A percentile compares a stretch with the other conserved stretches of the same genome.
Evolutionary conservation across 1,284 basidiomycete species (phyloP).

Genomic region (Austroboletus olivaceoglutinosus): DNA sequence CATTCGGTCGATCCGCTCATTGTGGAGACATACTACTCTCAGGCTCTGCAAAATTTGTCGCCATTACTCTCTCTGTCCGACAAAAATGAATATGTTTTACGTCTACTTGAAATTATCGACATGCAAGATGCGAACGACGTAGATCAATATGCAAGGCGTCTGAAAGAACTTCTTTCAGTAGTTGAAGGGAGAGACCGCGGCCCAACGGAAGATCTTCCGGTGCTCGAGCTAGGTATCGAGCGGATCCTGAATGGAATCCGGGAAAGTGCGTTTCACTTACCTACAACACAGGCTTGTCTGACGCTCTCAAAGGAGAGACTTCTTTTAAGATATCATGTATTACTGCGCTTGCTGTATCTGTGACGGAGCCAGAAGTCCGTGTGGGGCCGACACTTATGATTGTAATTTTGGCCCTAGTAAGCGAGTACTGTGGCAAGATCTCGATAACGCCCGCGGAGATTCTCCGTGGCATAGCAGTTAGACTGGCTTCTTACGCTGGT

Average conservation of each 20-base stretch:
- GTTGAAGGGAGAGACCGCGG: slow-evolving; percentile 39
- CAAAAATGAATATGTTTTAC: slow-evolving; percentile 39
- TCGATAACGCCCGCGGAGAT: slow-evolving; percentile 51
- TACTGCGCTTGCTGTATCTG: slow-evolving; percentile 47
- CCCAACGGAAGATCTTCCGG: slow-evolving; percentile 33
- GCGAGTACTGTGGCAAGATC: slow-evolving; percentile 55
- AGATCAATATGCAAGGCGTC: slow-evolving; percentile 53
- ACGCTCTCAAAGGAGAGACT: slow-evolving; percentile 36
- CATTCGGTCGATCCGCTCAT: slow-evolving; percentile 55
- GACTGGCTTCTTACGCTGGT: slow-evolving; percentile 50
- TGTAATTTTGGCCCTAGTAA: slow-evolving; percentile 59
- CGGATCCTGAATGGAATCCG: slow-evolving; percentile 48
- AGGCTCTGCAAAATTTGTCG: slow-evolving; percentile 42
- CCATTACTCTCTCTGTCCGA: slow-evolving; percentile 34
- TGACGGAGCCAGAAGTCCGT: slow-evolving; percentile 43
- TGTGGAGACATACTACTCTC: slow-evolving; percentile 53
- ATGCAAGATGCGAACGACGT: slow-evolving; percentile 51
- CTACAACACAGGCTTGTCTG: slow-evolving; percentile 9
- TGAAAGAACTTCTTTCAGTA: slow-evolving; percentile 46
- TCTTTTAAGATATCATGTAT: slow-evolving; percentile 50
- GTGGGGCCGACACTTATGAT: slow-evolving; percentile 61
- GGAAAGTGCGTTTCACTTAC: slow-evolving; percentile 40
- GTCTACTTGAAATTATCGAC: slow-evolving; percentile 57
- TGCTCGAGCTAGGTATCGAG: slow-evolving; percentile 58
- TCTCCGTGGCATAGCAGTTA: slow-evolving; percentile 48